Evolutionary conservation across 2,329 filamentous ascomycete species (phyloP).

Genomic region (Penicillium brasilianum): DNA sequence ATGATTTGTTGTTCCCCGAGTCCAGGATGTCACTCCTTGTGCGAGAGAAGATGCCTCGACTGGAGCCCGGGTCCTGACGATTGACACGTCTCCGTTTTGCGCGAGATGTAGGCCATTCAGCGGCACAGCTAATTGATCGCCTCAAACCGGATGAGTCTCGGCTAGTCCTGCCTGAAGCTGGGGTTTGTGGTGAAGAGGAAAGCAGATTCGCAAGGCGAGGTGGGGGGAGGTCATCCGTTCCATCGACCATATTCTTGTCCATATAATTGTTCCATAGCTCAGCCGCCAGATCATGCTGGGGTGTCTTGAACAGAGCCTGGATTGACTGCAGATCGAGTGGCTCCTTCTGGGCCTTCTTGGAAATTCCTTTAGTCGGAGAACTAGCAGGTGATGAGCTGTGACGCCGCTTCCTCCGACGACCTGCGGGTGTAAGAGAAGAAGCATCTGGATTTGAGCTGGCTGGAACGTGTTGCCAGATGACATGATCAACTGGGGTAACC

Average conservation of each 20-base stretch:
- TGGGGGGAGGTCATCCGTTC: slow-evolving; percentile 56
- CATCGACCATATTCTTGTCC: slow-evolving; percentile 54
- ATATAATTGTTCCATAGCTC: slow-evolving; percentile 81
- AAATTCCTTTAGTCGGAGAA: slow-evolving; percentile 61
- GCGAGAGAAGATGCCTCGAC: slow-evolving; percentile 52
- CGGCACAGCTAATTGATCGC: slow-evolving; percentile 70
- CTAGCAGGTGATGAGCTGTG: slow-evolving; percentile 75
- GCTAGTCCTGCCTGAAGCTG: slow-evolving; percentile 50
- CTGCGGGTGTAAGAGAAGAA: slow-evolving; percentile 55
- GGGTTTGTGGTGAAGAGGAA: slow-evolving; percentile 72
- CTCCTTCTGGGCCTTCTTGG: slow-evolving; percentile 45
- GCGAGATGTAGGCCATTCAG: slow-evolving; percentile 67
- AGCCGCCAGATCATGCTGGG: slow-evolving; percentile 72
- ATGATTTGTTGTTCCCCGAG: slow-evolving; percentile 47
- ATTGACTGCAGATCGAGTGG: slow-evolving; percentile 64
- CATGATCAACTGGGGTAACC: slow-evolving; percentile 64
- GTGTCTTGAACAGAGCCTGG: slow-evolving; percentile 65
- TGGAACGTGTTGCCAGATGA: slow-evolving; percentile 62
- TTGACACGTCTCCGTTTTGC: slow-evolving; percentile 68
- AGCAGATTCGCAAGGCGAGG: slow-evolving; percentile 68
- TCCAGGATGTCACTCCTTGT: slow-evolving; percentile 48
- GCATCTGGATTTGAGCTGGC: slow-evolving; percentile 48
- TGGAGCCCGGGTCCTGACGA: slow-evolving; percentile 51
- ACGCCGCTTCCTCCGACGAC: slow-evolving; percentile 66
- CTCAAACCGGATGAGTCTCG: slow-evolving; percentile 59